These are phyloP conservation scores for Diplodia sapinea DNA, from an alignment of 2,329 filamentous ascomycete genomes.

Conservation along the genomic window DNA sequence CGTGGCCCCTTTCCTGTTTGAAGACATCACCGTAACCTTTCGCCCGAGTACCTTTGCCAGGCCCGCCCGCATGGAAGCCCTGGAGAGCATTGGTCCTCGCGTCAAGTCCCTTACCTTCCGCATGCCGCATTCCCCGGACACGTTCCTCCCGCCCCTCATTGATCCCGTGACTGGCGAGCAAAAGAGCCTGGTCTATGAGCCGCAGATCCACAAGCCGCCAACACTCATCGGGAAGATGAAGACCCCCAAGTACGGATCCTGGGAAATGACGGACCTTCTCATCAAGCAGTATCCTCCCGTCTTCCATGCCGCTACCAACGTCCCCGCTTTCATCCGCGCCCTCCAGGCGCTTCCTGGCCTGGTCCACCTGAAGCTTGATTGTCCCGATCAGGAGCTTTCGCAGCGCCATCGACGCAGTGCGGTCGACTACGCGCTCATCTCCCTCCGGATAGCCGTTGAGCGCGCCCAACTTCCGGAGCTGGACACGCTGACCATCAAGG, in stretches of 20 bases:
- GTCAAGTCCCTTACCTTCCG: slow-evolving; percentile 79
- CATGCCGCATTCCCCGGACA: slow-evolving; percentile 76
- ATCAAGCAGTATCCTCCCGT: slow-evolving; percentile 86
- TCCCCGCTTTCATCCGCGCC: slow-evolving; percentile 80
- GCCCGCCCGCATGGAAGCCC: slow-evolving; percentile 72
- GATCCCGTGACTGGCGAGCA: slow-evolving; percentile 78
- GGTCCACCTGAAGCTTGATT: slow-evolving; percentile 75
- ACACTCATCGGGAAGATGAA: slow-evolving; percentile 60
- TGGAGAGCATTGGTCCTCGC: slow-evolving; percentile 78
- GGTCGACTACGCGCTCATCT: slow-evolving; percentile 89
- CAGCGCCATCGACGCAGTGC: slow-evolving; percentile 71
- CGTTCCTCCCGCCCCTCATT: slow-evolving; percentile 82
- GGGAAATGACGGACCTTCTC: slow-evolving; percentile 78
- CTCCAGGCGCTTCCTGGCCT: slow-evolving; percentile 72
- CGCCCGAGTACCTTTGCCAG: slow-evolving; percentile 77
- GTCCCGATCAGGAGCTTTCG: slow-evolving; percentile 71
- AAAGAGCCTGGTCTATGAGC: slow-evolving; percentile 80
- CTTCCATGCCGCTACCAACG: slow-evolving; percentile 88
- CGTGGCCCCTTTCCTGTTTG: slow-evolving; percentile 72
- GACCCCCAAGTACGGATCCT: slow-evolving; percentile 78
- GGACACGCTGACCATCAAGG: slow-evolving; percentile 71
- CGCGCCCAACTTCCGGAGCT: slow-evolving; percentile 70
- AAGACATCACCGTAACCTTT: slow-evolving; percentile 72
- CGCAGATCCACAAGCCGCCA: slow-evolving; percentile 67
- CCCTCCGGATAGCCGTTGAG: slow-evolving; percentile 82